These are phyloP conservation scores for Juglanconis sp. DNA, from an alignment of 2,329 filamentous ascomycete genomes.

Conservation along the genomic window DNA sequence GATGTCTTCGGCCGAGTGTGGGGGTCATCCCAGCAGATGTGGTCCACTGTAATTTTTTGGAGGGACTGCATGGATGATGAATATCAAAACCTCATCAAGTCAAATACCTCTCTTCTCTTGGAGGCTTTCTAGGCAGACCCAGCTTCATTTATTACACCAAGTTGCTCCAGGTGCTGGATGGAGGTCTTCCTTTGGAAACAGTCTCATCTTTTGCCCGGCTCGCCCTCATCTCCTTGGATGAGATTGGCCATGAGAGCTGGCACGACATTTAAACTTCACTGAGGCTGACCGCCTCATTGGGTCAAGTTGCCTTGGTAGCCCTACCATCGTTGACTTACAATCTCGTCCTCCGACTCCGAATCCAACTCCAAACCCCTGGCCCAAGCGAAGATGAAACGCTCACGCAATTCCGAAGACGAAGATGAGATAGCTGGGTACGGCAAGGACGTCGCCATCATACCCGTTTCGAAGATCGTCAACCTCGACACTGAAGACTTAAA, in stretches of 20 bases:
- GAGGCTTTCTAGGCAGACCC: no score
- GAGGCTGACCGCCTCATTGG: no score
- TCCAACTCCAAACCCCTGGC: background rate
- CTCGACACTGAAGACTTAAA: constrained; percentile 46
- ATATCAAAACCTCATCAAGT: no score
- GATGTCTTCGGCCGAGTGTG: background rate
- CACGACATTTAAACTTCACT: no score
- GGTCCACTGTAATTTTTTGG: background rate
- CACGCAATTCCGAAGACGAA: constrained; percentile 56
- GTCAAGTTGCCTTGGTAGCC: no score
- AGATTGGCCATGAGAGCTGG: no score
- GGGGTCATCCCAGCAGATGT: background rate
- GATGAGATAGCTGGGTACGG: constrained; percentile 12
- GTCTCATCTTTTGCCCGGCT: no score
- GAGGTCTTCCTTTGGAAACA: no score
- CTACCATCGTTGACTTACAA: background rate
- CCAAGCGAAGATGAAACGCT: constrained; percentile 54
- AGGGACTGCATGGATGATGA: constrained; percentile 13
- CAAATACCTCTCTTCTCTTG: no score
- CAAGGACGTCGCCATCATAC: constrained; percentile 23
- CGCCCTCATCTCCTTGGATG: no score
- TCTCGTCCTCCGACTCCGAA: background rate
- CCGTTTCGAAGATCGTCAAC: constrained; percentile 54
- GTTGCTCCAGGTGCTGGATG: no score
- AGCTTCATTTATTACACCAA: no score